A percentile compares a stretch with the other conserved stretches of the same genome.
These are phyloP conservation scores for Favolaschia claudopus DNA, from an alignment of 768 basidiomycete species.

Conservation along the genomic window DNA sequence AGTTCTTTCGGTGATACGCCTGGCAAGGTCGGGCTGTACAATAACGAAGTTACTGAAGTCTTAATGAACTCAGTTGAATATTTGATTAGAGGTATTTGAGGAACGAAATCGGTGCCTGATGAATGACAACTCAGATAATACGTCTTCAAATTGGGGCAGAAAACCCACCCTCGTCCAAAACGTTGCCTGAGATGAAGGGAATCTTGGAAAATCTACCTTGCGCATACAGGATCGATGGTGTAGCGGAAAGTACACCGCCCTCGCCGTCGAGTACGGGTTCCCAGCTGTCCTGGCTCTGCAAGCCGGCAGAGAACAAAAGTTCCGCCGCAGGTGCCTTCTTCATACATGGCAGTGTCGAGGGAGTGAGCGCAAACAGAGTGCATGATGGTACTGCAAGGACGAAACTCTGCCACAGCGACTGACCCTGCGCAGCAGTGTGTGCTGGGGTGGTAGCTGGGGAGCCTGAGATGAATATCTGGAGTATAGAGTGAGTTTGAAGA, in stretches of 20 bases:
- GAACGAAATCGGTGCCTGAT: not conserved
- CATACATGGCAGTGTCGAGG: not conserved
- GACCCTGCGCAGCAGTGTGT: not conserved
- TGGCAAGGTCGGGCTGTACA: not conserved
- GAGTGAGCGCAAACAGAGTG: not conserved
- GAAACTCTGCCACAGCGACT: not conserved
- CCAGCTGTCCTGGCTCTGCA: not conserved
- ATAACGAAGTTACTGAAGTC: not conserved
- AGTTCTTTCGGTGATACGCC: not conserved
- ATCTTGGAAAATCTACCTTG: not conserved
- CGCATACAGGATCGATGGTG: not conserved
- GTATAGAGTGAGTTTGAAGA: not conserved
- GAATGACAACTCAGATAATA: not conserved
- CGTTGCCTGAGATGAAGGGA: conserved; percentile 1
- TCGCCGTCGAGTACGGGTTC: not conserved
- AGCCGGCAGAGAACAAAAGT: not conserved
- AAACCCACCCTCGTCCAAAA: conserved; percentile 4
- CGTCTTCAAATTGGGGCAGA: not conserved
- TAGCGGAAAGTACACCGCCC: not conserved
- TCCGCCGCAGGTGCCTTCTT: not conserved
- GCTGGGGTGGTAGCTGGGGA: not conserved
- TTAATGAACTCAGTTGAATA: not conserved
- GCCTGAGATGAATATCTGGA: conserved; percentile 2
- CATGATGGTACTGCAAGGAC: conserved; percentile 1
- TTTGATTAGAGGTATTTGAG: not conserved